phyloP scores from a whole-genome alignment of 495 filamentous ascomycete species.

The Tuber umbilicatum region DNA sequence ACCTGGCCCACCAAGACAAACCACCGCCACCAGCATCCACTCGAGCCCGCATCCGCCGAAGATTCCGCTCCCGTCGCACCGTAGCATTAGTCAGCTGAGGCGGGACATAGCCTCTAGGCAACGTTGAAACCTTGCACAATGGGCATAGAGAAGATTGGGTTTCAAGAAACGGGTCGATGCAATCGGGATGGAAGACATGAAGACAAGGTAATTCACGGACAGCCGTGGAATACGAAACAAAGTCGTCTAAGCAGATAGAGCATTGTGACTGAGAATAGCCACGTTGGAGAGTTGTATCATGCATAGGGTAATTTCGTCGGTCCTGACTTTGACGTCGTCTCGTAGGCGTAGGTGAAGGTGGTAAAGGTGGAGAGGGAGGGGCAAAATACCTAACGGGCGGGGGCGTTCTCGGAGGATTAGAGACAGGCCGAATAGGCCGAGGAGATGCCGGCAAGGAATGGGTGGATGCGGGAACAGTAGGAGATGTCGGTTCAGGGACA shows the following conservation, averaged over 20 bases:
- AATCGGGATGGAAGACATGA: conserved; percentile 86
- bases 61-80: conserved; percentile 63
- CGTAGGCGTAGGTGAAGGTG: conserved; percentile 27
- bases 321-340: conserved; percentile 15
- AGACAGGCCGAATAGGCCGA: conserved; percentile 15
- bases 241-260: conserved; percentile 80
- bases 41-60: conserved; percentile 47
- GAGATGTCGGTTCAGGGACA: conserved; percentile 20
- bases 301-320: conserved; percentile 7
- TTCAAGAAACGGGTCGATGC: conserved; percentile 72
- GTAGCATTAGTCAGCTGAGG: conserved; percentile 69
- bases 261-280: conserved; percentile 65
- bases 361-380: conserved; percentile 35
- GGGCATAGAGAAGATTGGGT: conserved; percentile 73
- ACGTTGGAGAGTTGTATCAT: conserved; percentile 43
- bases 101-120: conserved; percentile 61
- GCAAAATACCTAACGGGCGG: conserved; percentile 41
- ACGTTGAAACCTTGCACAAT: conserved; percentile 71
- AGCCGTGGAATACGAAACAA: conserved; percentile 56
- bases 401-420: conserved; percentile 30
- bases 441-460: conserved; percentile 26
- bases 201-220: conserved; percentile 81
- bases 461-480: conserved; percentile 12
- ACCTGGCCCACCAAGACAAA: conserved; percentile 6
- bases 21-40: conserved; percentile 18